Conservation (phyloP, 177 flowering plant species). For the Vitis hybrid region DNA sequence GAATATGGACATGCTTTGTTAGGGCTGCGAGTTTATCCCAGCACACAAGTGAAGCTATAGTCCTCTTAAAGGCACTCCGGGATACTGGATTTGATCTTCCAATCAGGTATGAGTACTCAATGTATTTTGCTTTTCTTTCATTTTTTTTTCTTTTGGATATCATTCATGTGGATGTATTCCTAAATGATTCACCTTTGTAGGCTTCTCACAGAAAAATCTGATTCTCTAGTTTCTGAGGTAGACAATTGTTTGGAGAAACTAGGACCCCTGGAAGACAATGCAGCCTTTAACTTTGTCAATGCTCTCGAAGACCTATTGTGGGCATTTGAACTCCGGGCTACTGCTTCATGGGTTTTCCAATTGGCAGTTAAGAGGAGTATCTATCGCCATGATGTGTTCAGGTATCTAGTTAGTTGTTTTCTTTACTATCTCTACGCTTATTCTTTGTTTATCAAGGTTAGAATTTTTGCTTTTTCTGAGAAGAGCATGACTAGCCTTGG, state of each 20-base stretch:
- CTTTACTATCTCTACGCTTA: neutral
- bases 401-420: conserved; percentile 39
- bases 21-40: conserved; percentile 82
- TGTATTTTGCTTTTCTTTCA: neutral
- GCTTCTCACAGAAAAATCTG: conserved; percentile 68
- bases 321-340: conserved; percentile 93
- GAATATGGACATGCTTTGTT: conserved; percentile 95
- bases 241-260: conserved; percentile 59
- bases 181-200: conserved; percentile 37
- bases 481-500: too few relatives aligned
- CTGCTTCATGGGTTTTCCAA: conserved; percentile 96
- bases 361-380: conserved; percentile 74
- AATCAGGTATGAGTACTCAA: conserved; percentile 46
- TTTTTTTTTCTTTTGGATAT: conserved; percentile 1
- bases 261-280: conserved; percentile 68
- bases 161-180: conserved; percentile 1
- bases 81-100: conserved; percentile 88
- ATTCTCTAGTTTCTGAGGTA: conserved; percentile 61
- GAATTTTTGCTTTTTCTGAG: neutral
- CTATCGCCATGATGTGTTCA: conserved; percentile 68
- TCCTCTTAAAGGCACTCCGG: conserved; percentile 60
- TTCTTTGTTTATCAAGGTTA: neutral
- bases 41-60: conserved; percentile 53
- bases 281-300: conserved; percentile 91
- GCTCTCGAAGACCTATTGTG: conserved; percentile 85